Base-by-base conservation (phyloP, 1,284 basidiomycete species). In the Thelephora terrestris region DNA sequence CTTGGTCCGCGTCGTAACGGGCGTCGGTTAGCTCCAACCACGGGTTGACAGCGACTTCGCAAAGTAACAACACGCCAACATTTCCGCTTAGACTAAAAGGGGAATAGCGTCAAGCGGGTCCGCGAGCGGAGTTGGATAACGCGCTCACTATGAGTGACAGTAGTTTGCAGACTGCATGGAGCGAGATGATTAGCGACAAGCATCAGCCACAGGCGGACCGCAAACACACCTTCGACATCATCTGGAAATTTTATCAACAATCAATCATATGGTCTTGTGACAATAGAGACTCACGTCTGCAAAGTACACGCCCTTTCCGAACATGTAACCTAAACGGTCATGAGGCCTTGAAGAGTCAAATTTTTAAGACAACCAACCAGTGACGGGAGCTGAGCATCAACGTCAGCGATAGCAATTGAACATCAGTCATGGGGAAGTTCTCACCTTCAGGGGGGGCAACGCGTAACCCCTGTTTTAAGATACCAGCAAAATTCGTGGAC, bases 271-370 rank as follows among this genome's bases (percentile, higher is more conserved):
- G 35, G 45, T 34, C 49, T 47, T 16, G 34, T 43, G 23, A 36
- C 23, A 35, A 6, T 24, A 18, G 38, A 5, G n/a, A 59, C 75
- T 60, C 55, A 78, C 77, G 63, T 83, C 79, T 10, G 79, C 79
- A 48, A 81, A 78, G 58, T 82, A 82, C 24, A 80, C 75, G 39
- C 79, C 81, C 63, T 82, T 82, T 46, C 80, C 80, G 56, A 82
- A 82, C 79, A 80, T 81, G 58, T 81, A 81, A 0, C 71, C 70
- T 55, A 17, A 49, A 47, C 23, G 43, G 44, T 17, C 50, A 20
- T 47, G 5, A 32, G 29, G 12, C 29, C 29, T 32, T 14, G 12
- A 32, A 5, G 12, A 27, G 18, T 36, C 12, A 45, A 27, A 4
- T 18, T 39, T 10, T 16, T n/a, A n/a, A 1, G 7, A n/a, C 12